Base-by-base conservation (phyloP, 371 early-diverging fungal species). In the Syncephalastrum sp. region DNA sequence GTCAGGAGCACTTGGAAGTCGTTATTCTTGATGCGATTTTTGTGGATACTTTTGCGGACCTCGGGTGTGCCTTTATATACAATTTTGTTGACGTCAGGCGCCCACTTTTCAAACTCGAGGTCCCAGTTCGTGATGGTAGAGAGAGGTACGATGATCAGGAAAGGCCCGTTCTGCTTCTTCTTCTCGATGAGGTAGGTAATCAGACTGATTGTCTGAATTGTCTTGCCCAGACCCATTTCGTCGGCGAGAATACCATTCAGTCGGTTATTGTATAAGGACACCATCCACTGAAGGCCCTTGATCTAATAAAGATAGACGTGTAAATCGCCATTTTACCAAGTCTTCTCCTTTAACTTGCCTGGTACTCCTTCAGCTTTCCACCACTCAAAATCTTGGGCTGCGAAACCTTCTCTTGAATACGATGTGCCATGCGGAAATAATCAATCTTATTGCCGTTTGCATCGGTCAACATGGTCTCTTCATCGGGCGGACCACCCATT, bases 271-370 rank as follows among this genome's bases (percentile, higher is more conserved):
- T 97, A 98, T 25, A 99, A 76, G 7, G 96, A 94, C 5, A 95
- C 87, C 90, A 99, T 95, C 99, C 99, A 99, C 76, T 99, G 91
- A 2, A 99, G 79, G 47, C 99, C 99, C 68, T 93, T 95, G 67
- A 99, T 54, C 74, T 68, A 52, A 38, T 25, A 12, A 13, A 33
- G 0, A 33, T 33, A 33, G 0, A 21, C 14, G 47, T 23, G 56
- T 55, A 16, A 53, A 21, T 21, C 21, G 21, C 21, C 21, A 21
- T 21, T 21, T 21, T 21, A 21, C 21, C 21, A 21, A 2, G 21
- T 21, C 21, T 21, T 21, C 21, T 29, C 2, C 8, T 33, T 14
- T 1, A 47, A 16, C 29, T 64, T 61, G 65, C 71, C 81, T 99
- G 99, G 75, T 99, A 99, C 7, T 96, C 97, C 71, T 99, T 95